A percentile compares a stretch with the other conserved stretches of the same genome.
Conservation (phyloP, 2,329 filamentous ascomycete species). For the Pseudopithomyces maydicus region DNA sequence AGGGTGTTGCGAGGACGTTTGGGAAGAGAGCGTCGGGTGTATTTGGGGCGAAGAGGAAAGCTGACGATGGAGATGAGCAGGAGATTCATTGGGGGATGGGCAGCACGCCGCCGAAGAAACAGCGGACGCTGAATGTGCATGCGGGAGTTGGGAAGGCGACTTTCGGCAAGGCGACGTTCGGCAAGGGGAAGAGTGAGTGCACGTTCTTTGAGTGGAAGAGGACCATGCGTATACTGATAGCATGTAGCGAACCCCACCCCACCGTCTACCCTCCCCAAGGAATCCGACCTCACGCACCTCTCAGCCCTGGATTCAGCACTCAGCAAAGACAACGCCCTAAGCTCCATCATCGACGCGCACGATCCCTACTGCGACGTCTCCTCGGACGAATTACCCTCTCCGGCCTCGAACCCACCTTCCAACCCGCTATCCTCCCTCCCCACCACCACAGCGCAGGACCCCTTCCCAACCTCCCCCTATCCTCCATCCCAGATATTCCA, state of each 20-base stretch:
- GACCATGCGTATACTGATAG: too few relatives aligned
- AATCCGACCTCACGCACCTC: neutral
- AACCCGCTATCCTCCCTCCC: neutral
- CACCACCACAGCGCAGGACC: slow-evolving; percentile 1
- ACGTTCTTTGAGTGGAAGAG: neutral
- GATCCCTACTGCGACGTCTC: neutral
- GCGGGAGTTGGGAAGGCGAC: neutral
- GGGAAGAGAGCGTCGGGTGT: slow-evolving; percentile 15
- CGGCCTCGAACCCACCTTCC: slow-evolving; percentile 10
- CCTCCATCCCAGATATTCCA: slow-evolving; percentile 9
- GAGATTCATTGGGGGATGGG: slow-evolving; percentile 15
- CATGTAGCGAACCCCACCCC: neutral
- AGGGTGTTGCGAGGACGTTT: slow-evolving; percentile 9
- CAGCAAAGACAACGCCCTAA: neutral
- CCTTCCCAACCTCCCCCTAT: slow-evolving; percentile 14
- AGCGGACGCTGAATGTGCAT: slow-evolving; percentile 14
- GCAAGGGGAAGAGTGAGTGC: neutral
- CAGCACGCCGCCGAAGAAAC: slow-evolving; percentile 9
- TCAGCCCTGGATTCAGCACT: neutral
- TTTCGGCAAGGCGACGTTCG: neutral
- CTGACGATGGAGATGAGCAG: neutral
- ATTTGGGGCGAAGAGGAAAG: neutral
- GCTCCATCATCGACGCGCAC: neutral
- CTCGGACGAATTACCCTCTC: neutral
- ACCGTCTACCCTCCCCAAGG: neutral